Conservation (phyloP, 176 grass and related monocot species). For the Eragrostis nindensis region DNA sequence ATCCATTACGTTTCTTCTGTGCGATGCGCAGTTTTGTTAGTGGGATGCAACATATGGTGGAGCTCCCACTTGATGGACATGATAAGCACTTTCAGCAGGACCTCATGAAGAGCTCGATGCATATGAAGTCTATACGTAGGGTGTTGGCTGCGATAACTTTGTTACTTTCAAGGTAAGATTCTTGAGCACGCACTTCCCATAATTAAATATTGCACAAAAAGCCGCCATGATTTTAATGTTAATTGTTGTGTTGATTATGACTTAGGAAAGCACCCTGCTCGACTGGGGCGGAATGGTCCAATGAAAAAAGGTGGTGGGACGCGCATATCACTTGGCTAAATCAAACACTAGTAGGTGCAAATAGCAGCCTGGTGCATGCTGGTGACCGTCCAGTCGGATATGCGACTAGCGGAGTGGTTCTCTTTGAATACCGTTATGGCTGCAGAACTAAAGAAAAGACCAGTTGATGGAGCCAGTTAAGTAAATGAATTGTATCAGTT, state of each 20-base stretch:
- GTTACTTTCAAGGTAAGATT: not conserved
- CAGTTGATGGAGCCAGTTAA: not conserved
- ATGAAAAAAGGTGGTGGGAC: not conserved
- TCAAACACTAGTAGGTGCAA: not conserved
- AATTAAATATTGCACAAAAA: not conserved
- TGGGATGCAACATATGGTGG: too few relatives aligned
- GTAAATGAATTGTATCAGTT: not conserved
- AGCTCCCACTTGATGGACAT: too few relatives aligned
- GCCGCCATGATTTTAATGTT: not conserved
- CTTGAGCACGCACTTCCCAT: not conserved
- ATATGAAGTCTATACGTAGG: not conserved
- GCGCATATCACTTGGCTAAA: not conserved
- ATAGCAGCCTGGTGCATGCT: constrained; percentile 39
- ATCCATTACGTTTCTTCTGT: too few relatives aligned
- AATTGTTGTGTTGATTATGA: not conserved
- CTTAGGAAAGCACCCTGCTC: not conserved
- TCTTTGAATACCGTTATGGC: not conserved
- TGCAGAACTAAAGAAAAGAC: not conserved
- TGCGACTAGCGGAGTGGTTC: not conserved
- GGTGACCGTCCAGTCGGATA: not conserved
- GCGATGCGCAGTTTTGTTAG: too few relatives aligned
- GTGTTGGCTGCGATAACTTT: not conserved
- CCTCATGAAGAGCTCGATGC: not conserved
- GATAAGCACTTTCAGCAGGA: not conserved
- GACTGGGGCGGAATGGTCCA: too few relatives aligned